Conservation (phyloP, 1,284 basidiomycete genomes). For the Psilocybe mexicana region DNA sequence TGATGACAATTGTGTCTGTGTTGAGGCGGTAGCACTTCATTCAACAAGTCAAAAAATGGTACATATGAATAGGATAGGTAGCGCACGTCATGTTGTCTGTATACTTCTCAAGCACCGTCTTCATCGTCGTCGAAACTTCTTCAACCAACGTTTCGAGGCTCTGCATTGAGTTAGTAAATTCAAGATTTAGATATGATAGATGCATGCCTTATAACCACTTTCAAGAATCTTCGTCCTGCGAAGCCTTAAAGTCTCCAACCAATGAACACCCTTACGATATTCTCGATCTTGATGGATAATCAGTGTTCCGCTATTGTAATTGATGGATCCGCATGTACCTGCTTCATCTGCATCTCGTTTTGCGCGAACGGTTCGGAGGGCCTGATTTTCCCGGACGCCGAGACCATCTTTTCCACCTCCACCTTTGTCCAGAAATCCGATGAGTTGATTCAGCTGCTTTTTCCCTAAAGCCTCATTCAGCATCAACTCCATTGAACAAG, state of each 20-base stretch:
- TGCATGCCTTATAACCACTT: conserved; percentile 71
- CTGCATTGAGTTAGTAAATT: conserved; percentile 36
- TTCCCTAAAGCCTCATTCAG: conserved; percentile 50
- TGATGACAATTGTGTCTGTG: conserved; percentile 66
- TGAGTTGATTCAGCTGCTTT: conserved; percentile 74
- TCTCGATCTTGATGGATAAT: conserved; percentile 68
- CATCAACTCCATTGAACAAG: neutral
- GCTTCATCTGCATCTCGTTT: conserved; percentile 93
- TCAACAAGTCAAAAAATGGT: conserved; percentile 1
- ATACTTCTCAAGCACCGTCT: conserved; percentile 68
- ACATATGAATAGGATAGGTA: neutral
- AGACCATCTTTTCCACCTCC: conserved; percentile 57
- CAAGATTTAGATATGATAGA: neutral
- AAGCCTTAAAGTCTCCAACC: conserved; percentile 89
- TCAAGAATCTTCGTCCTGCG: conserved; percentile 82
- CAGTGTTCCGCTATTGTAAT: neutral
- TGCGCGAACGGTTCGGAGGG: conserved; percentile 73
- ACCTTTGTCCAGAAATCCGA: conserved; percentile 75
- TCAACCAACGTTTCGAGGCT: conserved; percentile 80
- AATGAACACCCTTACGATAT: conserved; percentile 90
- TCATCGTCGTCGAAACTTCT: conserved; percentile 71
- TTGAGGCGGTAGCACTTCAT: conserved; percentile 63
- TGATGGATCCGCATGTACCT: conserved; percentile 45
- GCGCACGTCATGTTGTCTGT: conserved; percentile 75
- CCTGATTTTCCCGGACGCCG: conserved; percentile 60